Evolutionary conservation across 2,329 filamentous ascomycete species (phyloP).

Genomic region (Nemania serpens): DNA sequence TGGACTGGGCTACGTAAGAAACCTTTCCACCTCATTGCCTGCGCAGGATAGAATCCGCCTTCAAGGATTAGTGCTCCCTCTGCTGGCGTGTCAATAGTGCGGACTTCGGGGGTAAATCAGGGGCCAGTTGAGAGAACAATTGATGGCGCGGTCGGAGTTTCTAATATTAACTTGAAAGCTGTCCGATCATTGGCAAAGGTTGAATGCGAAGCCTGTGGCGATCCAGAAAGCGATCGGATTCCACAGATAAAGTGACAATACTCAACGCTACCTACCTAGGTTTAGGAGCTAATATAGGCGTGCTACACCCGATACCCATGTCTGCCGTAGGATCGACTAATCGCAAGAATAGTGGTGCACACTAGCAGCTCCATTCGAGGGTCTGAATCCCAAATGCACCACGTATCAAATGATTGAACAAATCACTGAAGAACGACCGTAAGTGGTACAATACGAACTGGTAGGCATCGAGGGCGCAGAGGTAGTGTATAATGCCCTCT

Average conservation of each 20-base stretch:
- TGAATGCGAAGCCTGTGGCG: too few species aligned
- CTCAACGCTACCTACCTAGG: too few species aligned
- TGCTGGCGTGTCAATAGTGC: conserved; percentile 46
- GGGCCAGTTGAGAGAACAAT: conserved; percentile 42
- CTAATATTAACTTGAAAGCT: conserved; percentile 39
- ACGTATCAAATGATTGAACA: conserved; percentile 51
- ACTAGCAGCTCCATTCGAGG: too few species aligned
- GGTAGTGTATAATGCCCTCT: conserved; percentile 47
- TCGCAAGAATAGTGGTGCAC: too few species aligned
- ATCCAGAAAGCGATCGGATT: too few species aligned
- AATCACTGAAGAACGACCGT: conserved; percentile 52
- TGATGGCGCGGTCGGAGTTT: conserved; percentile 44
- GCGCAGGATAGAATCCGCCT: conserved; percentile 42
- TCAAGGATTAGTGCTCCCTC: conserved; percentile 43
- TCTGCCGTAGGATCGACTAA: conserved; percentile 33
- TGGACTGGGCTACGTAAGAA: conserved; percentile 31
- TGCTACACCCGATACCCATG: conserved; percentile 56
- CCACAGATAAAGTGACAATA: too few species aligned
- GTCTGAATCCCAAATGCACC: conserved; percentile 34
- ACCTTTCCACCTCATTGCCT: conserved; percentile 46
- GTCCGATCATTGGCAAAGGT: too few species aligned
- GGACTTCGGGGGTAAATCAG: conserved; percentile 49
- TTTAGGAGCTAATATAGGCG: conserved; percentile 53
- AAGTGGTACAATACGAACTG: conserved; percentile 48
- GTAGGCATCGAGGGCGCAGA: conserved; percentile 47